Percentiles rank a stretch among this genome's conserved stretches.
phyloP scores from a whole-genome alignment of 225 moss, liverwort and hornwort genomes.

The Anthoceros angustus region DNA sequence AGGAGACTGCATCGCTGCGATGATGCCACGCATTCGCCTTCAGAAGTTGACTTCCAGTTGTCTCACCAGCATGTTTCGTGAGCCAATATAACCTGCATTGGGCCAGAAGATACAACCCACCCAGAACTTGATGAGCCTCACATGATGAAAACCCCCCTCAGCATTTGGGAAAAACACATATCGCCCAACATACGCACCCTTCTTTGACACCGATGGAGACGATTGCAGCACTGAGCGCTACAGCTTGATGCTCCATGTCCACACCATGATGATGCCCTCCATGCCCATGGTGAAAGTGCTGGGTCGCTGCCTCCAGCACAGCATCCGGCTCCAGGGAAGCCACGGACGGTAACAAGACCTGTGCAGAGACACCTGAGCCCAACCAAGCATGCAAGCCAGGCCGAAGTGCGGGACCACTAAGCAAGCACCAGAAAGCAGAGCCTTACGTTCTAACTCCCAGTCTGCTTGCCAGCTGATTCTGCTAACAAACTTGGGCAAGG shows the following conservation, averaged over 20 bases:
- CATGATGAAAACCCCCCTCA: too few species aligned
- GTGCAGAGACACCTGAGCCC: not conserved
- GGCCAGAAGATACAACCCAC: too few species aligned
- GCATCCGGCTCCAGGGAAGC: slow-evolving; percentile 40
- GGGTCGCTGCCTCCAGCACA: slow-evolving; percentile 31
- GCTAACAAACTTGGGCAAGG: too few species aligned
- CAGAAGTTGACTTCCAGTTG: slow-evolving; percentile 62
- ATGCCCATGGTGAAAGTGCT: slow-evolving; percentile 25
- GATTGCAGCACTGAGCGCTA: slow-evolving; percentile 80
- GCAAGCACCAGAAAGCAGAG: not conserved
- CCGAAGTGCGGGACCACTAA: not conserved
- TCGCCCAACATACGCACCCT: slow-evolving; percentile 30
- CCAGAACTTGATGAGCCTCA: too few species aligned
- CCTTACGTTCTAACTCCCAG: too few species aligned
- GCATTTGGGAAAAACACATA: too few species aligned
- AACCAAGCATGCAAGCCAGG: not conserved
- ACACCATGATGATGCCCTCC: slow-evolving; percentile 51
- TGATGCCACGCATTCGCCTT: slow-evolving; percentile 99
- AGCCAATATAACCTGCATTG: slow-evolving; percentile 20
- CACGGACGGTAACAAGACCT: slow-evolving; percentile 19
- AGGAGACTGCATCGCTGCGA: slow-evolving; percentile 90
- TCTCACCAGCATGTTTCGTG: slow-evolving; percentile 63
- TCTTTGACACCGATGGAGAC: slow-evolving; percentile 87
- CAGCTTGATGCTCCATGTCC: slow-evolving; percentile 85
- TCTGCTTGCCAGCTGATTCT: too few species aligned